Conservation (phyloP, 441 rosid genomes). For the Jatropha podagrica region DNA sequence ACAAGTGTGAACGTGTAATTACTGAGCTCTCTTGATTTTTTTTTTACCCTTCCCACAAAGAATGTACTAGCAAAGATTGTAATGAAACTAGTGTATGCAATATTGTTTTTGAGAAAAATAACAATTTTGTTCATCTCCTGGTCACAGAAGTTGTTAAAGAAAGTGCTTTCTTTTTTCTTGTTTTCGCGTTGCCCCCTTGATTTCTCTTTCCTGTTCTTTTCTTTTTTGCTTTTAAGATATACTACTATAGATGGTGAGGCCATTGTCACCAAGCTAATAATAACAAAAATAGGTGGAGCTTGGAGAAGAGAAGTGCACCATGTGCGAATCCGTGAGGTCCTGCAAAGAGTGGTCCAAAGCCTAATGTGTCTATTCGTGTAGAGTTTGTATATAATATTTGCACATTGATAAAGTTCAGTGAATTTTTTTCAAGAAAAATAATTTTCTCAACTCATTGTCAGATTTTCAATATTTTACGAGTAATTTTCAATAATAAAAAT, state of each 20-base stretch:
- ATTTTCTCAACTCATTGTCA: too few relatives aligned
- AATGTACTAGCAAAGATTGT: neutral
- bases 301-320: neutral
- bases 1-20: slow-evolving; percentile 73
- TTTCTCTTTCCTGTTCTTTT: neutral
- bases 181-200: too few relatives aligned
- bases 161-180: too few relatives aligned
- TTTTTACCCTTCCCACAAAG: neutral
- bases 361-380: neutral
- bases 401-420: neutral
- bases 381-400: neutral
- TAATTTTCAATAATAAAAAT: too few relatives aligned
- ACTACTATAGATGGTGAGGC: too few relatives aligned
- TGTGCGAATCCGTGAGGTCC: neutral
- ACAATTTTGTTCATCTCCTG: neutral
- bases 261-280: neutral
- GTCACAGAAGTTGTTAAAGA: neutral
- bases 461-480: too few relatives aligned
- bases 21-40: slow-evolving; percentile 64
- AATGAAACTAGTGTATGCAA: neutral
- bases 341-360: neutral
- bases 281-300: neutral
- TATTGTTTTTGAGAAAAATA: neutral
- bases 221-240: neutral
- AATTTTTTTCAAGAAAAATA: neutral